Percentiles rank a stretch among this genome's conserved stretches.
These are phyloP conservation scores for Neltuma alba DNA, from an alignment of 306 rosid species.

Conservation along the genomic window DNA sequence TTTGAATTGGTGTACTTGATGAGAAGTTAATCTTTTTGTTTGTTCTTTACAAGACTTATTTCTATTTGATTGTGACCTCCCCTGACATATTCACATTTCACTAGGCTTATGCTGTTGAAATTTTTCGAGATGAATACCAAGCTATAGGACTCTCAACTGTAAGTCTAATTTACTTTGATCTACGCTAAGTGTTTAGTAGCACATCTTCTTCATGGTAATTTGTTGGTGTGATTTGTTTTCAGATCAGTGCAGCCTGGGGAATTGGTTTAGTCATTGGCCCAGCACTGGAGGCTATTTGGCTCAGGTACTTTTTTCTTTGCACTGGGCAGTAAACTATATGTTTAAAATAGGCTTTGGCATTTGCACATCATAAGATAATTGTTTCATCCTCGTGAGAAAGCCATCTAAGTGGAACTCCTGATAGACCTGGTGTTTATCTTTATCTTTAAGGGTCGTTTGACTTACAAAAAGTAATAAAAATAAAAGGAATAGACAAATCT, in stretches of 20 bases:
- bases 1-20: neutral
- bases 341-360: constrained; percentile 1
- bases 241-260: constrained; percentile 87
- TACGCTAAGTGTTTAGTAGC: constrained; percentile 2
- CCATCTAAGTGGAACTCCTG: neutral
- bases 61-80: neutral
- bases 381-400: neutral
- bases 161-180: constrained; percentile 36
- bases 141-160: constrained; percentile 81
- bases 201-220: neutral
- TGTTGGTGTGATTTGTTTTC: constrained; percentile 34
- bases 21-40: neutral
- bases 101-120: constrained; percentile 85
- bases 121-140: constrained; percentile 75
- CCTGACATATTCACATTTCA: constrained; percentile 17
- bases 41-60: neutral
- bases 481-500: neutral
- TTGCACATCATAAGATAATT: neutral
- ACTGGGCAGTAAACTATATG: neutral
- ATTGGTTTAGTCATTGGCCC: constrained; percentile 84
- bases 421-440: neutral
- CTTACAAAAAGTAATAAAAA: neutral
- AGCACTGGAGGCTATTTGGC: constrained; percentile 85
- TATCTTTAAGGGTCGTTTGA: neutral
- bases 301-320: constrained; percentile 56